Evolutionary conservation across 1,284 basidiomycete genomes (phyloP).

Genomic region (Leccinum subrobustum): DNA sequence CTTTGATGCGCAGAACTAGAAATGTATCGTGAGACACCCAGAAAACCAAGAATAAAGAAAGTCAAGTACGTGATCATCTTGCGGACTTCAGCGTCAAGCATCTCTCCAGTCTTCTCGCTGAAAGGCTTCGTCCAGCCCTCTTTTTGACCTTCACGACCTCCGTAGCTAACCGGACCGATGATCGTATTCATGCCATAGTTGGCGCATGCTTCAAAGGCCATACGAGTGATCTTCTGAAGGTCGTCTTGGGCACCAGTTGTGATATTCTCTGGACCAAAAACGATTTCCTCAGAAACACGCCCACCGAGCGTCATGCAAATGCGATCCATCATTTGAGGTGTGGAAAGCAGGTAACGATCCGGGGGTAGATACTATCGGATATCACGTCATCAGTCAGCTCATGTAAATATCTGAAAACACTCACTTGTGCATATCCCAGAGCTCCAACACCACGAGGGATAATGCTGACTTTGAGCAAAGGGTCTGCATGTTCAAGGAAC

Average conservation of each 20-base stretch:
- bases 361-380: slow-evolving; percentile 81
- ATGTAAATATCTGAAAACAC: slow-evolving; percentile 18
- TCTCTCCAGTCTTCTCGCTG: slow-evolving; percentile 95
- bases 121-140: slow-evolving; percentile 97
- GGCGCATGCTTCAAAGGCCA: slow-evolving; percentile 95
- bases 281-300: slow-evolving; percentile 97
- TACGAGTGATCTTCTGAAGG: slow-evolving; percentile 95
- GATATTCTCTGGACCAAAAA: slow-evolving; percentile 91
- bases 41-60: not conserved
- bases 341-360: slow-evolving; percentile 94
- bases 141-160: slow-evolving; percentile 77
- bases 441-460: slow-evolving; percentile 96
- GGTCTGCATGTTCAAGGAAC: slow-evolving; percentile 97
- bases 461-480: slow-evolving; percentile 96
- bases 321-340: slow-evolving; percentile 91
- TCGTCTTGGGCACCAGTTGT: slow-evolving; percentile 99
- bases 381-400: slow-evolving; percentile 10
- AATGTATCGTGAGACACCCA: slow-evolving; percentile 6
- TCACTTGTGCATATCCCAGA: slow-evolving; percentile 91
- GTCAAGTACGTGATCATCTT: slow-evolving; percentile 84
- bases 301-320: slow-evolving; percentile 99
- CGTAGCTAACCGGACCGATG: slow-evolving; percentile 96
- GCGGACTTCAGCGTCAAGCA: slow-evolving; percentile 88
- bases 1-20: slow-evolving; percentile 77
- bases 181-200: slow-evolving; percentile 96